Evolutionary conservation across 129 eudicot species (phyloP).

Genomic region (Cynara cardunculus): DNA sequence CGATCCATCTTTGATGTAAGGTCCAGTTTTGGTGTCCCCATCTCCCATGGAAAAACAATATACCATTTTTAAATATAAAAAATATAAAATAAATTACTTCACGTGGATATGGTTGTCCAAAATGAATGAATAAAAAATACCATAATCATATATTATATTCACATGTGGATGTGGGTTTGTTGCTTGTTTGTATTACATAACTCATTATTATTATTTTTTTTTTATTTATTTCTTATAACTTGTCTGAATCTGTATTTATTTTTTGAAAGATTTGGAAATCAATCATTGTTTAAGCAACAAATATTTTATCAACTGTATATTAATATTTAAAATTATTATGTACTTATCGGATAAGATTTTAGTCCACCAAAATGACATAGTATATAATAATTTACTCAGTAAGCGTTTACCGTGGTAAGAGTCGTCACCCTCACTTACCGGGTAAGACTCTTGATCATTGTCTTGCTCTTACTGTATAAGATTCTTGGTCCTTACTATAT

Average conservation of each 20-base stretch:
- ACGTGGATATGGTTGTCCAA: slow-evolving; percentile 22
- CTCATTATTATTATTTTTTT: slow-evolving; percentile 3
- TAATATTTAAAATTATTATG: too few species aligned
- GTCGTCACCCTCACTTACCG: too few species aligned
- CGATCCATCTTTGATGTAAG: slow-evolving; percentile 17
- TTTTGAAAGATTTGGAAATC: background rate
- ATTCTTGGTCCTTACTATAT: too few species aligned
- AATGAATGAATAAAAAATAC: background rate
- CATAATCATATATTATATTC: background rate
- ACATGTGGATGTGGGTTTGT: slow-evolving; percentile 25
- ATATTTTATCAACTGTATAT: background rate
- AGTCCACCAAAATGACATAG: too few species aligned
- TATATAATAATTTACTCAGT: too few species aligned
- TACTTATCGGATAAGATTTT: too few species aligned
- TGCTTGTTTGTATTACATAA: slow-evolving; percentile 32
- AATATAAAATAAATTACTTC: slow-evolving; percentile 1
- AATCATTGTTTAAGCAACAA: background rate
- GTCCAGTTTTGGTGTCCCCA: slow-evolving; percentile 15
- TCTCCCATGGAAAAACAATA: background rate
- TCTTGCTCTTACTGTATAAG: too few species aligned
- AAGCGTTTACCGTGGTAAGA: too few species aligned
- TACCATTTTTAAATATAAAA: background rate
- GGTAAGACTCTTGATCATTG: too few species aligned
- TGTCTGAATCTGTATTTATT: background rate
- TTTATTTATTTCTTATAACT: background rate